Percentiles rank a stretch among this genome's conserved stretches.
Conservation (phyloP, 2,329 filamentous ascomycete genomes). For the Aspergillus fructus region DNA sequence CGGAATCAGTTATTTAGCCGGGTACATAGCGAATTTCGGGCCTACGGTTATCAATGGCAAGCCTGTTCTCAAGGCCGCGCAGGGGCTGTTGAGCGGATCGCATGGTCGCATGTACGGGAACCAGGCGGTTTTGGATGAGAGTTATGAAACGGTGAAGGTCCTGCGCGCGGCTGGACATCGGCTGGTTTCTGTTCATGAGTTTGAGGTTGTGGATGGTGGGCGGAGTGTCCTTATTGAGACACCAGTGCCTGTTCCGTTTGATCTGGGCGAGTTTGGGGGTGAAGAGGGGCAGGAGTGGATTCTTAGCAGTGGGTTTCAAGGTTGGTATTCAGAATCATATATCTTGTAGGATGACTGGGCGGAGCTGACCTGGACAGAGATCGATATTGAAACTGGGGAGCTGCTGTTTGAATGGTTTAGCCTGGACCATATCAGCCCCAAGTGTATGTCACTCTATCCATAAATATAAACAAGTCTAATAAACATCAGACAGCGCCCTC, state of each 20-base stretch:
- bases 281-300: constrained; percentile 55
- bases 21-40: constrained; percentile 17
- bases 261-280: constrained; percentile 49
- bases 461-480: background rate
- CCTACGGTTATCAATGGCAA: constrained; percentile 19
- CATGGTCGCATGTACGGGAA: constrained; percentile 57
- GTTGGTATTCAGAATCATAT: constrained; percentile 24
- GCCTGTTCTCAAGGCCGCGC: constrained; percentile 50
- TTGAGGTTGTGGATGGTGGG: constrained; percentile 51
- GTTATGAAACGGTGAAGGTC: constrained; percentile 56
- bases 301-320: constrained; percentile 55
- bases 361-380: constrained; percentile 19
- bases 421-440: constrained; percentile 54
- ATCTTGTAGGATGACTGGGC: no score
- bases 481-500: constrained; percentile 44
- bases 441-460: constrained; percentile 34
- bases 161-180: constrained; percentile 50
- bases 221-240: constrained; percentile 55
- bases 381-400: constrained; percentile 54
- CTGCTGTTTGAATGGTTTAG: constrained; percentile 61
- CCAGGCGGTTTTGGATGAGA: constrained; percentile 52
- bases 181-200: constrained; percentile 55
- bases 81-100: constrained; percentile 36
- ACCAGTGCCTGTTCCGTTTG: constrained; percentile 50
- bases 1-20: constrained; percentile 54